Evolutionary conservation across 352 stramenopile species (phyloP), one percentile per base, ranked within the genome.

Genomic region (Thraustochytrium sp.): DNA sequence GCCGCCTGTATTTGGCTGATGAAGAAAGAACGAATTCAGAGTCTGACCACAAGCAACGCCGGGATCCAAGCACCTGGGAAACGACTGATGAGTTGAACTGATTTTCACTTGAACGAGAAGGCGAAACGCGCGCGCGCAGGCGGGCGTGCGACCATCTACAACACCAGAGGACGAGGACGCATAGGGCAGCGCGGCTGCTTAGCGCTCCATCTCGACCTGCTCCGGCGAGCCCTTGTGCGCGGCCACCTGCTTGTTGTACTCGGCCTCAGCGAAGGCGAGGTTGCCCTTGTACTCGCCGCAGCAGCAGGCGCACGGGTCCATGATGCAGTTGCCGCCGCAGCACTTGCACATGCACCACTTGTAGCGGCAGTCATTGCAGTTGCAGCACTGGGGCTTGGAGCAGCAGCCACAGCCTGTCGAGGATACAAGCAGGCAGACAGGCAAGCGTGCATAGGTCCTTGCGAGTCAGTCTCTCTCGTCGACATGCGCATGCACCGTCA

Each of bases 201-300:
- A 80, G 31, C 68, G 68, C n/a, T 8, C 11, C 44, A 80, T 80
- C 68, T 80, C 68, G 8, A 26, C 68, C 16, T 44, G 18, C 42
- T 46, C 68, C 3, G 68, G 68, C 21, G 68, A 46, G 8, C 68
- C 68, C 53, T 46, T 51, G 53, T 31, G n/a, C n/a, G n/a, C 34
- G 68, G 31, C 2, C 8, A 80, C 23, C 68, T 80, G 48, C 31
- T 37, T 40, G 40, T 72, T 72, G 59, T 72, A 72, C 59, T 72
- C 13, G 40, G 59, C 59, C 68, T 80, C 68, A 34, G 68, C 68
- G 31, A 80, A 80, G 44, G 68, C 68, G 37, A 80, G 53, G 68
- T 80, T 80, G 68, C 68, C 68, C 53, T 80, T 80, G 68, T 80
- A 80, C 51, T 80, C 68, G n/a, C 68, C 68, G 42, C 68, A 80